Evolutionary conservation across 139 green algal species (phyloP), one percentile per base, ranked within the genome.

Genomic region (Volvox africanus): DNA sequence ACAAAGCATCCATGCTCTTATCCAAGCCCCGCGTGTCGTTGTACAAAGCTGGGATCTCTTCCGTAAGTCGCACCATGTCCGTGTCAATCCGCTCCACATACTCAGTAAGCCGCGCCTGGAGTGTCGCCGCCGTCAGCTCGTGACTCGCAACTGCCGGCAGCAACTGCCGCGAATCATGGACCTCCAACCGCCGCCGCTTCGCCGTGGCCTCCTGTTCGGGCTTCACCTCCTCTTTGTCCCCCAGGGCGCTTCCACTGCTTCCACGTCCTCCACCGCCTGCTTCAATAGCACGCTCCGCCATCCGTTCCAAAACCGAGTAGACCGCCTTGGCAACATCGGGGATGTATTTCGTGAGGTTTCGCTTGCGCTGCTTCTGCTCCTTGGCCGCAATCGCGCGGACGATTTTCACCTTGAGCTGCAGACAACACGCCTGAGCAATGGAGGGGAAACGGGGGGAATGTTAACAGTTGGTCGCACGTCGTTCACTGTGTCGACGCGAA

Each of bases 291-390:
- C 44, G 33, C 26, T 61, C 77, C 20, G 93, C 89, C 93, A 96
- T 96, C 24, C 89, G 80, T 79, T 94, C 75, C 82, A 96, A 91
- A 80, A 94, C 93, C 24, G 86, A 84, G 86, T 44, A 85, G 3
- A 90, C 26, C 32, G 96, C 93, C 67, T 91, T 90, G 61, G 94
- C 93, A 5, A 96, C 97, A 83, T 99, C 96, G 37, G 98, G 98
- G 65, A 99, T 98, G 93, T 99, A 99, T 91, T 97, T 98, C 32
- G 93, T 95, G 17, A 99, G 92, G 89, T 98, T 99, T 69, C 95
- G 95, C 92, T 98, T 99, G 69, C 98, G 93, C 92, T 96, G 94
- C 91, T 96, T 92, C 92, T 99, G 96, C 94, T 99, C 97, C 18
- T 94, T 86, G 0, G 95, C 95, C 16, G 98, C 98, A 80, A 97